phyloP scores from a whole-genome alignment of 1,284 basidiomycete genomes.

The Irpex sp. region DNA sequence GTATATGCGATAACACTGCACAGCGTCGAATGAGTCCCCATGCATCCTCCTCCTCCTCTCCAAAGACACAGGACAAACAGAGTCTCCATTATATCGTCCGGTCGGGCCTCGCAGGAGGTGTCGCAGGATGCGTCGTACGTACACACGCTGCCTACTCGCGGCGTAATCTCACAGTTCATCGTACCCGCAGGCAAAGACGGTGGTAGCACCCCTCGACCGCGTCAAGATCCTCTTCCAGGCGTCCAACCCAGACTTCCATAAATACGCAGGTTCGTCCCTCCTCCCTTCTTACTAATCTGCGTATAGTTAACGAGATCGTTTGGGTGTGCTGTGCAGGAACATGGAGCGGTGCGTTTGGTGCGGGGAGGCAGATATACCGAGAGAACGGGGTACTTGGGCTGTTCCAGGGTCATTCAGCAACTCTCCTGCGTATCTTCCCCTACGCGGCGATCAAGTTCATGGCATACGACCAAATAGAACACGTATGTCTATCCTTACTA shows the following conservation, averaged over 20 bases:
- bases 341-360: conserved; percentile 84
- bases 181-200: conserved; percentile 81
- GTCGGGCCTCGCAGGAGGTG: conserved; percentile 86
- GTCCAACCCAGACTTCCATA: conserved; percentile 90
- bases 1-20: conserved; percentile 6
- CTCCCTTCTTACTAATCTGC: not conserved
- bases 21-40: conserved; percentile 57
- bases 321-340: conserved; percentile 49
- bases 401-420: conserved; percentile 95
- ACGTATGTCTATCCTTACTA: conserved; percentile 40
- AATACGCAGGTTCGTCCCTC: conserved; percentile 74
- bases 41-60: conserved; percentile 31
- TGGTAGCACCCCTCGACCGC: conserved; percentile 94
- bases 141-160: not conserved
- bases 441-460: conserved; percentile 99
- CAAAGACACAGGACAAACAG: conserved; percentile 50
- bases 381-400: conserved; percentile 77
- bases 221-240: conserved; percentile 99
- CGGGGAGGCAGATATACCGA: conserved; percentile 77
- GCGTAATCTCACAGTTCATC: not conserved
- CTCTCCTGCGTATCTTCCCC: conserved; percentile 83
- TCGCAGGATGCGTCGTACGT: conserved; percentile 91
- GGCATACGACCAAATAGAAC: conserved; percentile 89
- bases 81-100: conserved; percentile 75
- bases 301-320: not conserved